Percentiles rank a stretch among this genome's conserved stretches.
Evolutionary conservation across 345 rosid species (phyloP).

Genomic region (Combretum micranthum): DNA sequence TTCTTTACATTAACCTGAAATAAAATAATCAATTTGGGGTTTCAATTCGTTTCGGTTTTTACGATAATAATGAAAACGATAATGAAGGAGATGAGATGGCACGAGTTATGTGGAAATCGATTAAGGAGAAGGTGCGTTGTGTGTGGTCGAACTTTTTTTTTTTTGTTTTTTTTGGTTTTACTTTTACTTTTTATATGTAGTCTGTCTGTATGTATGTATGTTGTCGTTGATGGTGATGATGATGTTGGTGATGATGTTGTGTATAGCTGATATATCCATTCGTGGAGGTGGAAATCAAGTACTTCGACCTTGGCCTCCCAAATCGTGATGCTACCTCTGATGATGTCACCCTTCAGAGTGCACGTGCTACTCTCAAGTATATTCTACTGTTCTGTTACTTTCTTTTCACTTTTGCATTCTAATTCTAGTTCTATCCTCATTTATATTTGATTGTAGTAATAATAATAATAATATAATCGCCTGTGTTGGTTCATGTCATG

Average conservation of each 20-base stretch:
- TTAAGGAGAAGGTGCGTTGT: conserved; percentile 73
- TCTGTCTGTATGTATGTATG: no score
- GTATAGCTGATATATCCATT: conserved; percentile 85
- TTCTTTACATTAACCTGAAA: no score
- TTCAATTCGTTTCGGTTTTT: no score
- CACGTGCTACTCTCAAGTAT: conserved; percentile 65
- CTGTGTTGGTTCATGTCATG: background rate
- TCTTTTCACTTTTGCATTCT: background rate
- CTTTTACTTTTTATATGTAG: no score
- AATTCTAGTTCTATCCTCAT: background rate
- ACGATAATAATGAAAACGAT: no score
- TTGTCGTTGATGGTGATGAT: no score
- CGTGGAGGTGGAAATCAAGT: conserved; percentile 66
- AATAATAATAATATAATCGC: no score
- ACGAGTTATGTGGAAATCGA: conserved; percentile 78
- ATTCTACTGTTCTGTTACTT: no score
- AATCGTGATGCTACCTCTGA: conserved; percentile 66
- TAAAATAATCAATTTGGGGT: no score
- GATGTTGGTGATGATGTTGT: no score
- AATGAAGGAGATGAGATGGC: conserved; percentile 97
- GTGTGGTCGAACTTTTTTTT: background rate
- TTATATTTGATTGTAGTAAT: background rate
- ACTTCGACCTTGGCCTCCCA: conserved; percentile 59
- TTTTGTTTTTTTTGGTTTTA: background rate
- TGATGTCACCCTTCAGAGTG: conserved; percentile 54